These are phyloP conservation scores for Eucalyptus urophylla DNA, from an alignment of 345 rosid genomes.

Conservation along the genomic window DNA sequence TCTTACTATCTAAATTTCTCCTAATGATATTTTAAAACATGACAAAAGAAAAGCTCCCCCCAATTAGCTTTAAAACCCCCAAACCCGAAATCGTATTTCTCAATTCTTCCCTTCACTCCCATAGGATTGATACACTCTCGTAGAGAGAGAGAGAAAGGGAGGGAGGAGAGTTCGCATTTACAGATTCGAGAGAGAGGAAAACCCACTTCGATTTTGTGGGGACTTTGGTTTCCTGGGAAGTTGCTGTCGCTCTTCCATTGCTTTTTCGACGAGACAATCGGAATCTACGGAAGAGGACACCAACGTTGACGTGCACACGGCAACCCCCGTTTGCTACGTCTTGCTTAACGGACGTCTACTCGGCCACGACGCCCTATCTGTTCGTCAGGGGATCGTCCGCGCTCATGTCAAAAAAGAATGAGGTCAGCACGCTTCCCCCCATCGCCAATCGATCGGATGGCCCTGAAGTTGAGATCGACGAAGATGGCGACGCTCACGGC, in stretches of 20 bases:
- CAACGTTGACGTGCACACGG: slow-evolving; percentile 9
- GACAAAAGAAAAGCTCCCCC: too few species aligned
- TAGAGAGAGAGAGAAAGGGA: background rate
- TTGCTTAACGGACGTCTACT: slow-evolving; percentile 61
- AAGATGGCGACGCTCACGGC: background rate
- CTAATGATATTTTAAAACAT: too few species aligned
- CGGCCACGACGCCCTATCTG: slow-evolving; percentile 38
- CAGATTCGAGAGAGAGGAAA: background rate
- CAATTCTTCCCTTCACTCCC: background rate
- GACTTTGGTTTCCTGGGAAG: background rate
- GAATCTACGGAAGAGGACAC: slow-evolving; percentile 12
- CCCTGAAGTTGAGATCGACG: background rate
- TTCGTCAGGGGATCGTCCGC: slow-evolving; percentile 41
- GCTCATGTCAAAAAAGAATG: slow-evolving; percentile 65
- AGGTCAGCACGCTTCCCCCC: slow-evolving; percentile 47
- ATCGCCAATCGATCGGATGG: background rate
- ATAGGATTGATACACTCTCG: background rate
- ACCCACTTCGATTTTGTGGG: background rate
- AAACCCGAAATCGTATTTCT: background rate
- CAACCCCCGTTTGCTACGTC: slow-evolving; percentile 41
- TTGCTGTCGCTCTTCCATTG: background rate
- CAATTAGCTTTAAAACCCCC: slow-evolving; percentile 21
- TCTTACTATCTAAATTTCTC: too few species aligned
- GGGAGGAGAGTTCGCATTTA: background rate
- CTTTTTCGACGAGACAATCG: slow-evolving; percentile 8